Base-by-base conservation (phyloP, 2,329 filamentous ascomycete species). In the Ascosphaera apis region DNA sequence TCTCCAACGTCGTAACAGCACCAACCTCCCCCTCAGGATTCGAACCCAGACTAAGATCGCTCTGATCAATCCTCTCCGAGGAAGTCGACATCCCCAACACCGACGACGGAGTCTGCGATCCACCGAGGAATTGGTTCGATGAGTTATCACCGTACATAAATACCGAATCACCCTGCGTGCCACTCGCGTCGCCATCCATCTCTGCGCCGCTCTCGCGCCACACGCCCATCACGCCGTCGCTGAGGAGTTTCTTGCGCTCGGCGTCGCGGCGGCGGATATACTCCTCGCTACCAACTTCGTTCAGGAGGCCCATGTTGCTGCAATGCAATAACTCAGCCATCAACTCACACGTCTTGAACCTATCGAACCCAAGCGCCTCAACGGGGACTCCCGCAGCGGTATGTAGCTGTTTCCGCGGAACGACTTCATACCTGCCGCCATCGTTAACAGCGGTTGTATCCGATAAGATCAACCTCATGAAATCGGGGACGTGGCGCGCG, bases 301-400 rank as follows among this genome's bases (percentile, higher is more conserved):
- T 98, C 44, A 98, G 61, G 25, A 98, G 62, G 4, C 80, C 84
- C 88, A 98, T 98, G 52, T 98, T 98, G 53, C 86, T 95, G 57
- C 88, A 98, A 55, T 98, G 88, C 28, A 98, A 60, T 32, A 98
- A 63, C 55, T 98, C 88, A 1, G 88, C 88, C 88, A 98, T 95
- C 40, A 98, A 65, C 56, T 98, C 88, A 54, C 88, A 98, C 0
- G 88, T 95, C 63, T 98, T 98, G 64, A 98, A 98, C 15, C 88
- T 69, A 55, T 98, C 88, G 50, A 98, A 98, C 2, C 88, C 88
- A 7, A 98, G 66, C 3, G 88, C 86, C 54, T 95, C 83, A 36
- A 98, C 84, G 53, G 77, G 80, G 33, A 75, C 71, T 36, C 84
- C 84, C 61, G 91, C 98, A 0, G 88, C 88, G 2, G 83, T 86